Evolutionary conservation across 2,329 filamentous ascomycete species (phyloP).

Genomic region (Colletotrichum sp.): DNA sequence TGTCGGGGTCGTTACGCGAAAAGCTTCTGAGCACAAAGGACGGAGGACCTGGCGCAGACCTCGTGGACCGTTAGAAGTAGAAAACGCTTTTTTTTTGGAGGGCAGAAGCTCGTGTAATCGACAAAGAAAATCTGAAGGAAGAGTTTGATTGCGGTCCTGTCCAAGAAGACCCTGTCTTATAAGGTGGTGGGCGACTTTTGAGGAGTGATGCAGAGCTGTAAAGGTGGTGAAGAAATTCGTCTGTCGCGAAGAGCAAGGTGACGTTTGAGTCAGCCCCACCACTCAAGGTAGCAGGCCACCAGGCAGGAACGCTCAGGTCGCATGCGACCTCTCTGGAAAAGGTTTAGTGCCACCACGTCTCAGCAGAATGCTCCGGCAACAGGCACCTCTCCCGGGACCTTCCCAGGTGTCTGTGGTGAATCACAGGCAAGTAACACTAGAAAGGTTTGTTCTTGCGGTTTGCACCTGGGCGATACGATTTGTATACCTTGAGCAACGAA

Average conservation of each 20-base stretch:
- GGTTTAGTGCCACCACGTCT: not conserved
- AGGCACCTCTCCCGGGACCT: not conserved
- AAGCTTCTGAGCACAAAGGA: constrained; percentile 1
- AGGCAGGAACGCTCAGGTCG: constrained; percentile 14
- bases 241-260: constrained; percentile 22
- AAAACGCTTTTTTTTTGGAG: not conserved
- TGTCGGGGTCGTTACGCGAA: not conserved
- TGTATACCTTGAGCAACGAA: not conserved
- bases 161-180: not conserved
- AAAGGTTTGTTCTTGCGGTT: not conserved
- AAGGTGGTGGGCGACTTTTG: not conserved
- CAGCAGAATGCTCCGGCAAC: not conserved
- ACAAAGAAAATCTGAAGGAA: not conserved
- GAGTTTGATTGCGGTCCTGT: not conserved
- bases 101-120: not conserved
- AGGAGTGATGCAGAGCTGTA: not conserved
- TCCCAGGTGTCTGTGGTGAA: not conserved
- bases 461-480: not conserved
- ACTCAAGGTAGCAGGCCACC: not conserved
- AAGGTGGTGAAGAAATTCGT: constrained; percentile 14
- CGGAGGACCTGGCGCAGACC: not conserved
- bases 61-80: not conserved
- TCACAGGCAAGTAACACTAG: not conserved
- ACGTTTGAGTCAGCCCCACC: constrained; percentile 23
- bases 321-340: constrained; percentile 2